phyloP scores from a whole-genome alignment of 305 asterid genomes.

The Plantago lanceolata region DNA sequence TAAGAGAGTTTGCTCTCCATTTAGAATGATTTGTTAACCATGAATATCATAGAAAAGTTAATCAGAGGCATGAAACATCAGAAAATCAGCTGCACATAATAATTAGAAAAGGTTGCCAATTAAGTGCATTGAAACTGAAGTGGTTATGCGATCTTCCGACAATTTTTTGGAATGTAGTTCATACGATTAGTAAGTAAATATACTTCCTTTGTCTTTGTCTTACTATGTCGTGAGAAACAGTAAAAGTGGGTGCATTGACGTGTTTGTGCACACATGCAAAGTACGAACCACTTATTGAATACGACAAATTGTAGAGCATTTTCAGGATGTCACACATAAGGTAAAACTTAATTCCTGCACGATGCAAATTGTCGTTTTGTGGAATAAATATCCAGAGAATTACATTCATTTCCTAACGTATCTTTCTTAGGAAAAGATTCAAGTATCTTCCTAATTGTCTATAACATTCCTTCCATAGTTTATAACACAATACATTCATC shows the following conservation, averaged over 20 bases:
- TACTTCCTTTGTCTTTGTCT: constrained; percentile 20
- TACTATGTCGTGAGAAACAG: constrained; percentile 1
- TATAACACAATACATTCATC: background rate
- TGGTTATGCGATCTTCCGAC: constrained; percentile 2
- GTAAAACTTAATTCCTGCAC: constrained; percentile 3
- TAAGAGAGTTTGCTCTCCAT: background rate
- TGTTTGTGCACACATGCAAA: constrained; percentile 7
- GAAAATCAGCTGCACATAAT: constrained; percentile 11
- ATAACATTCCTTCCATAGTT: background rate
- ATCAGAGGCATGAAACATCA: constrained; percentile 3
- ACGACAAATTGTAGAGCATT: constrained; percentile 11
- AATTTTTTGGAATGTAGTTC: constrained; percentile 12
- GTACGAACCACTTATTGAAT: constrained; percentile 8
- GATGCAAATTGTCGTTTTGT: constrained; percentile 8
- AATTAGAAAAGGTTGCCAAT: background rate
- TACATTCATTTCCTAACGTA: background rate
- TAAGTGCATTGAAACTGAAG: background rate
- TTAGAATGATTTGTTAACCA: background rate
- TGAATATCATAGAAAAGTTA: background rate
- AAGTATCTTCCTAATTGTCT: background rate
- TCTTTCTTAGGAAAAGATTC: background rate
- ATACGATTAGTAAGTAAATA: constrained; percentile 19
- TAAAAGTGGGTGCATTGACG: background rate
- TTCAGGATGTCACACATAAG: constrained; percentile 2
- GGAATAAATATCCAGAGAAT: constrained; percentile 2